Base-by-base conservation (phyloP, 1,284 basidiomycete genomes). In the Melampsora abietis-canadensis region DNA sequence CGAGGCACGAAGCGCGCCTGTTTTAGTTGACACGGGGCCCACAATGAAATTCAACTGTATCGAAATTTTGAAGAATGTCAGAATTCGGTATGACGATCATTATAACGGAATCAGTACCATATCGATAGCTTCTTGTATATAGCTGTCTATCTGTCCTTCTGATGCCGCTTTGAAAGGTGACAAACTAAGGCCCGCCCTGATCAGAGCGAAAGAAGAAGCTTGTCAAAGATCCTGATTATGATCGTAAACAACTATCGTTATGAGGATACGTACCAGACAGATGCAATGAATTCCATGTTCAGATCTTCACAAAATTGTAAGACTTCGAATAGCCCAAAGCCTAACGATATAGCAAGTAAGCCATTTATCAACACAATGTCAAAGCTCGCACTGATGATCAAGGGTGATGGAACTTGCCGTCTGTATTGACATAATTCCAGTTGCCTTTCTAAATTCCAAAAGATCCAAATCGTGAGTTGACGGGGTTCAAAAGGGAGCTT, bases 251-350 rank as follows among this genome's bases (percentile, higher is more conserved):
- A n/a, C n/a, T n/a, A n/a, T n/a, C n/a, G n/a, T n/a, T n/a, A n/a
- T n/a, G n/a, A n/a, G 37, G 10, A 6, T 12, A 40, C 12, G 6
- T n/a, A 54, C 51, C 51, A 54, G 2, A 54, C 51, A 5, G 51
- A 54, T 7, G 51, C 51, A 54, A 54, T 54, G 51, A 54, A 54
- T 54, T 54, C 51, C 59, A 61, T 31, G 31, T 19, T 19, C 24
- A 61, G 12, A 17, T 61, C 59, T 34, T 61, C 59, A 19, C 3
- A 31, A 15, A 30, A 34, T 61, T 61, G 59, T 10, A 61, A 27
- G 17, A 61, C 27, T 34, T 61, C 59, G 4, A 61, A 19, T 6
- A 61, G 15, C 21, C 51, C 51, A 54, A 54, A 54, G 17, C 51
- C 51, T 54, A n/a, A 54, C 4, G 48, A 4, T 51, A 51, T 51